phyloP scores from a whole-genome alignment of 768 basidiomycete species.

The Hypholoma fasciculare region DNA sequence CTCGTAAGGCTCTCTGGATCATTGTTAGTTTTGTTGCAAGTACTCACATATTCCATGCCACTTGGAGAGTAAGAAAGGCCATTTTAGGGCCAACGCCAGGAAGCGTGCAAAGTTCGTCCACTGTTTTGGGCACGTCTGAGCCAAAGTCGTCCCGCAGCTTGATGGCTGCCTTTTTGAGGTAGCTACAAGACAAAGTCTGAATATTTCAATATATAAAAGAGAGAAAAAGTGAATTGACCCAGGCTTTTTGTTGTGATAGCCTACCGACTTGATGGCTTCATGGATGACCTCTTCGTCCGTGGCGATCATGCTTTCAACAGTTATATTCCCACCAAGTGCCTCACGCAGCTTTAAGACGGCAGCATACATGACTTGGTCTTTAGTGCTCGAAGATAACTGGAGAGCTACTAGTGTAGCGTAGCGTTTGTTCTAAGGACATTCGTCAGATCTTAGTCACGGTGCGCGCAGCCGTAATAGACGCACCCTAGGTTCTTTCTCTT shows the following conservation, averaged over 20 bases:
- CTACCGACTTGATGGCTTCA: constrained; percentile 83
- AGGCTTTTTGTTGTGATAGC: constrained; percentile 90
- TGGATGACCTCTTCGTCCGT: constrained; percentile 66
- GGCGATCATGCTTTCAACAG: constrained; percentile 64
- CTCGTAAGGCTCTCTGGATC: background rate
- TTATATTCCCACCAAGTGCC: constrained; percentile 78
- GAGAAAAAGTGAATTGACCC: constrained; percentile 44
- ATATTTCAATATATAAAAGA: background rate
- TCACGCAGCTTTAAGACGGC: constrained; percentile 74
- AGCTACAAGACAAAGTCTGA: constrained; percentile 38
- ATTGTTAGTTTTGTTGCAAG: background rate
- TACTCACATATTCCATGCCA: constrained; percentile 79
- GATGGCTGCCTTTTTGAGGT: constrained; percentile 73
- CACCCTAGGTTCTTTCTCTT: constrained; percentile 70
- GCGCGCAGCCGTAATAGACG: constrained; percentile 5
- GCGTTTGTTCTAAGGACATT: constrained; percentile 61
- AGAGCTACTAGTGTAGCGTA: constrained; percentile 87
- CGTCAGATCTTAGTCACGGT: background rate
- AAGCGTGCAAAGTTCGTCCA: constrained; percentile 84
- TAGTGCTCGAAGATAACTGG: constrained; percentile 96
- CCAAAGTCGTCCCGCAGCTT: constrained; percentile 69
- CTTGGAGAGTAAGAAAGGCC: constrained; percentile 84
- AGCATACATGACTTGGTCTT: constrained; percentile 83
- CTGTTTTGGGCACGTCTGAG: constrained; percentile 86
- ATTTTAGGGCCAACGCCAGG: constrained; percentile 97